Percentiles rank a stretch among this genome's conserved stretches.
Evolutionary conservation across 352 stramenopile species (phyloP).

Genomic region (Phytophthora sansomeana): DNA sequence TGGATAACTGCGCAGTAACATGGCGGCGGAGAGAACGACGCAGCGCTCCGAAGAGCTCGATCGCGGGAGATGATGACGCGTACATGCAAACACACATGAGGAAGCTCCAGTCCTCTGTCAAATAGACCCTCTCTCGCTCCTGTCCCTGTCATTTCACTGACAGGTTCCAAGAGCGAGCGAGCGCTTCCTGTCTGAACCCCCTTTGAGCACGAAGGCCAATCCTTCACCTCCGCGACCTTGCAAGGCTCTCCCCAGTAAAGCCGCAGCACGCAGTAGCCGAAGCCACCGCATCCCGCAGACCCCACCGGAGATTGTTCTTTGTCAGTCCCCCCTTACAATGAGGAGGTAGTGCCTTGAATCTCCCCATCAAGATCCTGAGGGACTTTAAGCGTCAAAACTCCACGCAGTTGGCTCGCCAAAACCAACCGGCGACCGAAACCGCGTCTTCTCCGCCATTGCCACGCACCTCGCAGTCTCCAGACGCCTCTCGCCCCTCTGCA

Average conservation of each 20-base stretch:
- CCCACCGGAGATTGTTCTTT: constrained; percentile 33
- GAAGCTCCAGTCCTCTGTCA: constrained; percentile 24
- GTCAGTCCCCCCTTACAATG: constrained; percentile 84
- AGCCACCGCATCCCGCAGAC: constrained; percentile 2
- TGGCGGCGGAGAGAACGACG: constrained; percentile 28
- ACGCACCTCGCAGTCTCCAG: constrained; percentile 8
- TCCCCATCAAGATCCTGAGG: constrained; percentile 86
- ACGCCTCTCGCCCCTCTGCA: constrained; percentile 13
- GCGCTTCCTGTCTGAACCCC: constrained; percentile 61
- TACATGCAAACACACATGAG: constrained; percentile 21
- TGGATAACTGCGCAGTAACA: constrained; percentile 7
- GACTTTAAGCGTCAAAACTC: constrained; percentile 47
- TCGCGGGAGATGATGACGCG: constrained; percentile 38
- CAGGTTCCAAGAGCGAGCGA: constrained; percentile 19
- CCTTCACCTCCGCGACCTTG: constrained; percentile 69
- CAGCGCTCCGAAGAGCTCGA: constrained; percentile 21
- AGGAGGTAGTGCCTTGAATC: constrained; percentile 77
- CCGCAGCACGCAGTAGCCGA: constrained; percentile 17
- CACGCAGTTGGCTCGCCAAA: constrained; percentile 73
- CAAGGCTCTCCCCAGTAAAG: constrained; percentile 32
- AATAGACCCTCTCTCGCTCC: constrained; percentile 21
- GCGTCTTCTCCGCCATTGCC: constrained; percentile 1
- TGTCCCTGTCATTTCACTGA: constrained; percentile 1
- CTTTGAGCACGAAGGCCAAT: constrained; percentile 74
- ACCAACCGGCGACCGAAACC: constrained; percentile 55